These are phyloP conservation scores for Trichoderma brevicompactum DNA, from an alignment of 2,329 filamentous ascomycete genomes.

Conservation along the genomic window DNA sequence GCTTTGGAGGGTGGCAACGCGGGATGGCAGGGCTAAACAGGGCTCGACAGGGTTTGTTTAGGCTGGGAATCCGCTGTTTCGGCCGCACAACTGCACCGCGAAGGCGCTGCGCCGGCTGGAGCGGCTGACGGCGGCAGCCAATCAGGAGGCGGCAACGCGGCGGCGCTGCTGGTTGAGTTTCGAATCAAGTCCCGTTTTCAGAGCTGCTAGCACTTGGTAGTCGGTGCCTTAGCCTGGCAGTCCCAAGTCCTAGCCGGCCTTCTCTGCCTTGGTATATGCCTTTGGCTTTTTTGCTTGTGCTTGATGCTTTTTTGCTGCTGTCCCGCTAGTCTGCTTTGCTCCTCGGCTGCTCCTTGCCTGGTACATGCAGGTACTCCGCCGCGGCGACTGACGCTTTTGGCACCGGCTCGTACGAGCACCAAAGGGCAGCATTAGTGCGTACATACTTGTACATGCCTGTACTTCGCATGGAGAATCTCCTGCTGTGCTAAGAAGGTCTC, in stretches of 20 bases:
- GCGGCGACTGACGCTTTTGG: neutral
- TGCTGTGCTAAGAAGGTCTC: too few species aligned
- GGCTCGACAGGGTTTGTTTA: slow-evolving; percentile 27
- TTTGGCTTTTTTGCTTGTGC: neutral
- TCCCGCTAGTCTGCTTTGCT: too few species aligned
- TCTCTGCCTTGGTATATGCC: too few species aligned
- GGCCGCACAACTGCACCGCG: slow-evolving; percentile 34
- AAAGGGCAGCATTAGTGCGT: neutral
- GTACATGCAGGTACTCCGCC: neutral
- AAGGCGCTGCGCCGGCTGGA: slow-evolving; percentile 30
- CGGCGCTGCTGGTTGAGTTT: slow-evolving; percentile 30
- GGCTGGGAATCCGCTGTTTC: slow-evolving; percentile 31
- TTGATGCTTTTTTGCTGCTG: neutral
- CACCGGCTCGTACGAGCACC: neutral
- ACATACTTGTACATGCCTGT: neutral
- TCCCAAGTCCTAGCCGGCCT: too few species aligned
- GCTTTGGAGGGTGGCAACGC: slow-evolving; percentile 22
- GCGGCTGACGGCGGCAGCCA: slow-evolving; percentile 37
- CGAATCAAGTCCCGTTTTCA: slow-evolving; percentile 31
- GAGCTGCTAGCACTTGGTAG: slow-evolving; percentile 9
- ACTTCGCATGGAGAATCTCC: too few species aligned
- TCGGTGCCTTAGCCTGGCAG: too few species aligned
- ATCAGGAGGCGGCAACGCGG: slow-evolving; percentile 45
- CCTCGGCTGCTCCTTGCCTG: neutral
- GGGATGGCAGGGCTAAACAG: slow-evolving; percentile 24